Percentiles rank a stretch among this genome's conserved stretches.
Conservation (phyloP, 768 basidiomycete species). For the Lactarius vividus region DNA sequence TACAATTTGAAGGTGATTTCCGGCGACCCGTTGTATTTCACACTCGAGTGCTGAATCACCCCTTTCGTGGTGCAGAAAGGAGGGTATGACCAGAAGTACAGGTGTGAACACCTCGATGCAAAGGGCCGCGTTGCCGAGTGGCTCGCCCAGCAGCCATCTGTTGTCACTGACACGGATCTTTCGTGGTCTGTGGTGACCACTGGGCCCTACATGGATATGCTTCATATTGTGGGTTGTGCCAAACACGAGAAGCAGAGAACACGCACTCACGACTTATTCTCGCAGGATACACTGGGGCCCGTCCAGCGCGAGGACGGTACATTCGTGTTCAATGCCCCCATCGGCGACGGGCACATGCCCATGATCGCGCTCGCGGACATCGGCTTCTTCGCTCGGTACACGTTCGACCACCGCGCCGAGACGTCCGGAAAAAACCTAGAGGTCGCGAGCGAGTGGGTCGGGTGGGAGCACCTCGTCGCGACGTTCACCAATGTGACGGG, state of each 20-base stretch:
- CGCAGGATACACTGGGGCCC: constrained; percentile 29
- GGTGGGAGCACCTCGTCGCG: constrained; percentile 31
- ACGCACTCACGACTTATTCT: background rate
- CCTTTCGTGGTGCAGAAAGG: background rate
- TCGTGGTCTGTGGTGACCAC: constrained; percentile 41
- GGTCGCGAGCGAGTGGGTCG: constrained; percentile 31
- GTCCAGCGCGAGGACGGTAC: constrained; percentile 32
- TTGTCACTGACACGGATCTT: constrained; percentile 33
- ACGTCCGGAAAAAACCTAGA: constrained; percentile 32
- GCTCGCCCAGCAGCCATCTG: constrained; percentile 36
- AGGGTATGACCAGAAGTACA: constrained; percentile 31
- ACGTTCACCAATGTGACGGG: constrained; percentile 35
- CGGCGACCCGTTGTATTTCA: background rate
- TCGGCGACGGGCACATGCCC: constrained; percentile 32
- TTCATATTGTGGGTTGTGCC: constrained; percentile 35
- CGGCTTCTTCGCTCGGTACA: constrained; percentile 34
- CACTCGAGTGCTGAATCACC: background rate
- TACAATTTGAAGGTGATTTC: constrained; percentile 38
- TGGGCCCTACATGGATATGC: constrained; percentile 44
- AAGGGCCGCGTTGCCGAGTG: constrained; percentile 42
- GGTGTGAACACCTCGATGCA: constrained; percentile 39
- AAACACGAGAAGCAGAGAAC: background rate
- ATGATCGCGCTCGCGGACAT: constrained; percentile 35
- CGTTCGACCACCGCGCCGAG: constrained; percentile 33
- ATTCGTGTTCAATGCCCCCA: constrained; percentile 32